A percentile compares a stretch with the other conserved stretches of the same genome.
These are phyloP conservation scores for Penicillium angulare DNA, from an alignment of 495 filamentous ascomycete species.

Conservation along the genomic window DNA sequence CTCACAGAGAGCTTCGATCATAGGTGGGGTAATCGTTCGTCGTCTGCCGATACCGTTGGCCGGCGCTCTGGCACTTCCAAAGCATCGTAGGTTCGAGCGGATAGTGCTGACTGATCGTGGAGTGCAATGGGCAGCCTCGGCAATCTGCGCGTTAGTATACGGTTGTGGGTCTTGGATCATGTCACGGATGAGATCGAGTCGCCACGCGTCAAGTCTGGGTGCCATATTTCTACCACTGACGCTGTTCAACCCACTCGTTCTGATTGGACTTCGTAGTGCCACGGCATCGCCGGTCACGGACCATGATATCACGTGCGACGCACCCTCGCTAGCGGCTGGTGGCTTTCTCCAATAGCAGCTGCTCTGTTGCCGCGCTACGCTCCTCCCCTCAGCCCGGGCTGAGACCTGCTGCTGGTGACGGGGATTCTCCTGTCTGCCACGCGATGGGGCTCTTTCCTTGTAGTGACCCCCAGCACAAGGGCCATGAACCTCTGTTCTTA, in stretches of 20 bases:
- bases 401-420: background rate
- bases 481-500: background rate
- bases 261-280: background rate
- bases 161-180: slow-evolving; percentile 8
- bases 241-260: background rate
- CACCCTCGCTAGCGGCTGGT: background rate
- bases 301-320: background rate
- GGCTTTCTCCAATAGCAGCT: background rate
- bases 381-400: background rate
- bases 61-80: slow-evolving; percentile 22
- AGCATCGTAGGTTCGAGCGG: slow-evolving; percentile 23
- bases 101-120: slow-evolving; percentile 16
- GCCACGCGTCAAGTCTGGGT: slow-evolving; percentile 3
- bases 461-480: background rate
- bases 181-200: slow-evolving; percentile 13
- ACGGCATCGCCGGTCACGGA: background rate
- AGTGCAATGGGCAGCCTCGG: slow-evolving; percentile 22
- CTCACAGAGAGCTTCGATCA: slow-evolving; percentile 19
- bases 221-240: slow-evolving; percentile 7
- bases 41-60: slow-evolving; percentile 6
- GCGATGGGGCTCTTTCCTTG: background rate
- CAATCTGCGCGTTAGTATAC: slow-evolving; percentile 22
- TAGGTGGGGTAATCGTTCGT: slow-evolving; percentile 14
- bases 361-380: background rate
- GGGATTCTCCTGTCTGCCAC: background rate